Percentiles rank a stretch among this genome's conserved stretches.
Conservation (phyloP, 202 grass and related monocot genomes). For the Hordeum pubiflorum region DNA sequence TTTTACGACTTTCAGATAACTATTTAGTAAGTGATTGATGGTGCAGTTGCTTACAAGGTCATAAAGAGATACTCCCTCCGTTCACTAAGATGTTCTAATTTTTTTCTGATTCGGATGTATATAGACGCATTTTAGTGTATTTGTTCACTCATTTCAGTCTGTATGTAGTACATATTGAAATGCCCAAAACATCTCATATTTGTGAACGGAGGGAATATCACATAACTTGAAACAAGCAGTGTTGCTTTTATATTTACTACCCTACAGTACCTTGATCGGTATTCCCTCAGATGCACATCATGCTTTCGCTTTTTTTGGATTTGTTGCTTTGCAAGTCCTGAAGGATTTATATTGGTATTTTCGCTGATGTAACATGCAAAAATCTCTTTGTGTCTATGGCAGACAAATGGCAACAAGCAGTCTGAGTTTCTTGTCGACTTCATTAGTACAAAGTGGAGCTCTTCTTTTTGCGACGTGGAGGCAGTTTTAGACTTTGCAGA, state of each 20-base stretch:
- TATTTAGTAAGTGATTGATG: background rate
- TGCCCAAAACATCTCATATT: background rate
- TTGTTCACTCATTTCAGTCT: too few relatives aligned
- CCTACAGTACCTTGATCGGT: background rate
- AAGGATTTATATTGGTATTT: slow-evolving; percentile 5
- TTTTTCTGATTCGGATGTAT: too few relatives aligned
- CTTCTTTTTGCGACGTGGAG: slow-evolving; percentile 46
- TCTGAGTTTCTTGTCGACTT: slow-evolving; percentile 62
- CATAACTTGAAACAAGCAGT: background rate
- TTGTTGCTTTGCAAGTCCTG: slow-evolving; percentile 8
- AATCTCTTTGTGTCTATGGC: slow-evolving; percentile 18
- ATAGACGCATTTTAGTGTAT: too few relatives aligned
- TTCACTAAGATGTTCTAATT: too few relatives aligned
- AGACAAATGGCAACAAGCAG: slow-evolving; percentile 86
- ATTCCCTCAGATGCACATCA: background rate
- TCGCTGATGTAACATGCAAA: slow-evolving; percentile 5
- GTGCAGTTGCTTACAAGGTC: too few relatives aligned
- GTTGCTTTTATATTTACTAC: background rate
- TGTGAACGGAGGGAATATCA: background rate
- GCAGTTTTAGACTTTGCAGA: slow-evolving; percentile 63
- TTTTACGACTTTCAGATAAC: background rate
- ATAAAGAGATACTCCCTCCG: too few relatives aligned
- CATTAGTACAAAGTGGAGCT: slow-evolving; percentile 49
- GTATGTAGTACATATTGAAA: too few relatives aligned
- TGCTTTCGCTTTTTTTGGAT: background rate